Base-by-base conservation (phyloP, 768 basidiomycete genomes). In the Kockovaella imperatae region DNA sequence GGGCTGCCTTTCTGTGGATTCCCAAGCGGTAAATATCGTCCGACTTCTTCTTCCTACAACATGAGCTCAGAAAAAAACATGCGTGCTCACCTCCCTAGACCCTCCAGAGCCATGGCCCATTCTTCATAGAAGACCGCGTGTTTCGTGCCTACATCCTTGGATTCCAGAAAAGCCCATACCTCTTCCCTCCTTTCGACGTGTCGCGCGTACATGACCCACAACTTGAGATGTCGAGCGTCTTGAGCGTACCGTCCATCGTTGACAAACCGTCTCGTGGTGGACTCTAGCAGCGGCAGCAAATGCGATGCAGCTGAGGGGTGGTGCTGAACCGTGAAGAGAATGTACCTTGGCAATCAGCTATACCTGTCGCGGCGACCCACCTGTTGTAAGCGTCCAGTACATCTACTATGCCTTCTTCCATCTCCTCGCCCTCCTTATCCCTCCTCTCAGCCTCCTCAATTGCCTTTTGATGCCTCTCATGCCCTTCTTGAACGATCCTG, bases 201-300 rank as follows among this genome's bases (percentile, higher is more conserved):
- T 45, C 80, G 80, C 8, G 90, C 84, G 68, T 93, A 90, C 41
- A 84, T 76, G 18, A 83, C 79, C 95, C 95, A 99, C 17, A 96
- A 70, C 67, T 88, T 87, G 41, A 96, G 76, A 72, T 96, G 95
- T 34, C 93, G 79, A 42, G 88, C 73, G 74, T 97, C 91, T 43
- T 80, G 81, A 40, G 63, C 59, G 71, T 95, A 97, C 13, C 81
- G 72, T n/a, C 78, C 75, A 67, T 97, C 93, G 23, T 80, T 77
- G 55, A 83, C 80, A 71, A 96, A 95, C 47, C 80, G 79, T 25
- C 80, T 73, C 2, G 89, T 89, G 1, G 84, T 82, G 60, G 87
- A 82, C 59, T 91, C 86, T 15, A 99, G 76, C 5, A 96, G 72
- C 36, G 87, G 84, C 2, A 83, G 64, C 28, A 95, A 77, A 15